Base-by-base conservation (phyloP, 169 alveolate species). In the Eimeria necatrix region DNA sequence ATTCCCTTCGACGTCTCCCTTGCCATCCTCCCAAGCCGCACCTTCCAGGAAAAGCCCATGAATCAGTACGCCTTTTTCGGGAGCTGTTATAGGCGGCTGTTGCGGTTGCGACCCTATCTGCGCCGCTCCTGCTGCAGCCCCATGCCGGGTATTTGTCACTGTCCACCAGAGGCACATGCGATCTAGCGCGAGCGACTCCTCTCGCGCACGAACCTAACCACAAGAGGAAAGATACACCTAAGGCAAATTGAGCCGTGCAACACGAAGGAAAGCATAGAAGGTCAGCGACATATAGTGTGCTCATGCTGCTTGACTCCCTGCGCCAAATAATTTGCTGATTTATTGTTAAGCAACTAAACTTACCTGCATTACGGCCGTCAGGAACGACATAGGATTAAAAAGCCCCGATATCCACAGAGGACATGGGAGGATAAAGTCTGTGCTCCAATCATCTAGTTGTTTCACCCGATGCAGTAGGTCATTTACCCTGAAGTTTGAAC, bases 381-480 rank as follows among this genome's bases (percentile, higher is more conserved):
- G 95, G 95, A 98, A 99, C 22, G 99, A 98, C 99, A 98, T 99
- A 56, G 99, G 99, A 94, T 99, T 99, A 97, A 98, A 99, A 71
- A 99, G 97, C 74, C 99, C 99, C 16, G 96, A 56, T 41, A 97
- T 96, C 96, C 98, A 96, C 80, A 97, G 96, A 3, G 98, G 96
- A 87, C 96, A 95, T 20, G 99, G 99, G 3, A 98, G 97, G 32
- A 87, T 94, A 85, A 98, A 88, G 60, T 98, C 98, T 22, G 97
- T 76, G 22, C 98, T 95, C 99, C 99, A 98, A 52, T 64, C 96
- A 76, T 96, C 97, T 86, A 98, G 94, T 95, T 98, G 98, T 81
- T 95, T 96, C 73, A 97, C 98, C 96, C 99, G 96, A 87, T 97
- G 97, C 51, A 97, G 91, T 60, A 98, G 88, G 96, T 98, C 99